Evolutionary conservation across 306 rosid species (phyloP), one percentile per base, ranked within the genome.

Genomic region (Bauhinia variegata): DNA sequence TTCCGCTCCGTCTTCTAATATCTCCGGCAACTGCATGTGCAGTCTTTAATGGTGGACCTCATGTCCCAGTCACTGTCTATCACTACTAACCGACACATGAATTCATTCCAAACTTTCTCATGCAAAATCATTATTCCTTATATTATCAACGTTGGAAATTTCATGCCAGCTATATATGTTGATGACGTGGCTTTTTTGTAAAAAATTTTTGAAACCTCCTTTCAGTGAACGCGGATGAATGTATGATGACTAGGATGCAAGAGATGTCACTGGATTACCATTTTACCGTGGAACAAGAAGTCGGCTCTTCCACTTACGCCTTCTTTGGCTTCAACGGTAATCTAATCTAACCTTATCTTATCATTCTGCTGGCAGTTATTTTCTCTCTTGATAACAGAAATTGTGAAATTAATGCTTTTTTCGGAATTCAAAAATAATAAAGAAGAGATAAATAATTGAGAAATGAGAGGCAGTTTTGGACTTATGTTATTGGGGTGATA

Each of bases 181-280:
- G 37, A 49, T 86, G 69, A 77, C 23, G 7, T 38, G 42, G 10
- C 70, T 7, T 5, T 3, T 38, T 3, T n/a, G n/a, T n/a, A n/a
- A n/a, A n/a, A n/a, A n/a, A n/a, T 3, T 0, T 19, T 11, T 50
- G 5, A 49, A 36, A 5, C 9, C 41, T 11, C 54, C 53, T 55
- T 52, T 44, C 87, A 90, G 97, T 91, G 82, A 91, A 91, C 76
- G 74, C 95, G 10, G 47, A 84, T 16, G 97, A 91, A 77, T 85
- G 92, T 72, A 71, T 91, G 87, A 86, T 91, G 97, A 91, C 97
- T 4, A 86, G 97, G 65, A 84, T 91, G 86, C 97, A 92, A 85
- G 97, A 92, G 78, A 92, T 92, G 97, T 92, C 97, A 9, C 54
- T 92, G 78, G 95, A 92, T 78, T 92, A 89, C 83, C 97, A 92